These are phyloP conservation scores for Beauveria sp. DNA, from an alignment of 2,329 filamentous ascomycete species.

Conservation along the genomic window DNA sequence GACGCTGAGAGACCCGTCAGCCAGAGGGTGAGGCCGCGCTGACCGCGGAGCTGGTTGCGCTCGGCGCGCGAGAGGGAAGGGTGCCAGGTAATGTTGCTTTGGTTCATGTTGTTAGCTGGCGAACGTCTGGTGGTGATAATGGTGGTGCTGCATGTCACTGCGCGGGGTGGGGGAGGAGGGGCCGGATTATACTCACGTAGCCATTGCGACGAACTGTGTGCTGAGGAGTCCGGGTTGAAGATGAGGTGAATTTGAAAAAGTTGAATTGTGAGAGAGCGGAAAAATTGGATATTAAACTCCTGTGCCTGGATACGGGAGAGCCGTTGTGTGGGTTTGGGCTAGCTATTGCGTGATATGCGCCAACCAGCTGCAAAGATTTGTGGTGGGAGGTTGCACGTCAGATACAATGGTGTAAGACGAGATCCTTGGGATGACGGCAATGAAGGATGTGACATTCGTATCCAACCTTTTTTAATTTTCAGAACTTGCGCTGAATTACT, in stretches of 20 bases:
- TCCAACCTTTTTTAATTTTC: not conserved
- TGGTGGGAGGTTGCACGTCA: not conserved
- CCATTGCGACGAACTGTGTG: constrained; percentile 20
- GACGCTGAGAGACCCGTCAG: constrained; percentile 94
- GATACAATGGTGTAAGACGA: constrained; percentile 1
- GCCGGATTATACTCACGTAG: constrained; percentile 23
- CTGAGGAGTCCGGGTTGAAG: not conserved
- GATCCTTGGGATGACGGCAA: not conserved
- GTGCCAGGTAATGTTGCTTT: constrained; percentile 92
- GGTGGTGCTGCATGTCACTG: constrained; percentile 10
- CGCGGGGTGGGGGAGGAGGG: constrained; percentile 12
- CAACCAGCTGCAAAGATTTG: not conserved
- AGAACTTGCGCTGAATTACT: not conserved
- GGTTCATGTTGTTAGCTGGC: constrained; percentile 8
- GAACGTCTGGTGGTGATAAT: constrained; percentile 1
- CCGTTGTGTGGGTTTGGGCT: constrained; percentile 9
- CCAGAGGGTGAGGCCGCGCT: constrained; percentile 93
- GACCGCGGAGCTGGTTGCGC: constrained; percentile 67
- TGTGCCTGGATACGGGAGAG: not conserved
- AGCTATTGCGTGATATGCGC: constrained; percentile 10
- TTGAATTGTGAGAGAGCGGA: not conserved
- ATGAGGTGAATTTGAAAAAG: not conserved
- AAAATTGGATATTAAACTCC: not conserved
- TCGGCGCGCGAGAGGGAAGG: constrained; percentile 70
- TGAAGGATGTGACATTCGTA: not conserved